Evolutionary conservation across 176 grass and related monocot genomes (phyloP), one percentile per base, ranked within the genome.

Genomic region (bread wheat (Triticum aestivum)): DNA sequence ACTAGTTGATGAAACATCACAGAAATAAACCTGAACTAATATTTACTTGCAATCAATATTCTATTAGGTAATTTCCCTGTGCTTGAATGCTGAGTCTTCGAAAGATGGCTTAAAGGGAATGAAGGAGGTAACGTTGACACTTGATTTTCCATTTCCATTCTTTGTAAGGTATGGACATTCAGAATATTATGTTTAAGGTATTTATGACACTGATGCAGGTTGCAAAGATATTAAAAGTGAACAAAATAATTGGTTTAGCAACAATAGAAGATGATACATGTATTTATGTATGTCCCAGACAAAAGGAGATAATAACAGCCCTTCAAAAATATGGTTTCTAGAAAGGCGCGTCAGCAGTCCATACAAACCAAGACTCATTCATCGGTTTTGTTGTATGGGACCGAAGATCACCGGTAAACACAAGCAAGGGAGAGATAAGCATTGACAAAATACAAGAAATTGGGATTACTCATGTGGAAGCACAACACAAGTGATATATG

Each of bases 211-310:
- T 68, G 21, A 52, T 79, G 11, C 80, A 90, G 89, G 73, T 87
- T 33, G 84, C 89, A 11, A 65, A 86, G 17, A 73, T 32, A 9
- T 90, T 86, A 20, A 77, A 77, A 90, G 80, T 79, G 84, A 90
- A 14, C 45, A n/a, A 79, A 34, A 90, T 69, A 67, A 84, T 90
- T 73, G 89, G 89, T 14, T 83, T 87, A 79, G 89, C 79, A 79
- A 38, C 65, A 38, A 87, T 90, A 18, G 73, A 80, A 79, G 59
- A 75, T 5, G 84, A 84, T 78, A 72, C 61, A 29, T 75, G 41
- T 86, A 85, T 90, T 38, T 90, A 90, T 83, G 74, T 90, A 73
- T 90, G 89, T 66, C 89, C 89, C 39, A 68, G 84, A 87, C 83
- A 73, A 12, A 66, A 83, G 9, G 82, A 73, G 59, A 56, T 90